Base-by-base conservation (phyloP, 805 yeast species). In the Myxozyma udenii region DNA sequence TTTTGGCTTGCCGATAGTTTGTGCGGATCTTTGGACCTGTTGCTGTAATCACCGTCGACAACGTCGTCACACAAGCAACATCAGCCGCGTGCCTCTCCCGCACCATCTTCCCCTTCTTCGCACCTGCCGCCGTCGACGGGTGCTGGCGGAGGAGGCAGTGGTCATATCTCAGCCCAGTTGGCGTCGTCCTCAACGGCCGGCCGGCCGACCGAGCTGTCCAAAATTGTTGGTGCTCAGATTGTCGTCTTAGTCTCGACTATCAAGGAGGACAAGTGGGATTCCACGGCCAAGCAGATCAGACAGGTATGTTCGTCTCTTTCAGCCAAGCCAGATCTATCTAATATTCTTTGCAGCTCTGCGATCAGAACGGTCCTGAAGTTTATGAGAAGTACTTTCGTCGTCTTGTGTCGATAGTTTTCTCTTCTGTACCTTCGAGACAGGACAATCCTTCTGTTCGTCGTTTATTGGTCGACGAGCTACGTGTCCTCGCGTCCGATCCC, bases 171-270 rank as follows among this genome's bases (percentile, higher is more conserved):
- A 22, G 18, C 46, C 37, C 16, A n/a, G 51, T 48, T 36, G 53
- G 55, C 49, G 30, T 44, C 49, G 6, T 38, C 46, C 30, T 35
- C 22, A 33, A 39, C 40, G n/a, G 45, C 46, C 32, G 41, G 24
- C 45, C 59, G 59, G 14, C 56, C 56, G 25, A 45, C 59, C n/a
- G 59, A 55, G 47, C 42, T 55, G 28, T 55, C 59, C 36, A 62
- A 57, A 62, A 77, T 78, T 46, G 67, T 75, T 41, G 63, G 74
- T 51, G 75, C 80, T 32, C 87, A 83, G 66, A 63, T 83, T 38
- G 72, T 78, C 18, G 71, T 82, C 44, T 67, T 81, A 44, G 68
- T 77, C 44, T 69, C 78, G 35, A 74, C 78, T 21, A 67, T 76
- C 55, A 65, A 71, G 28, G 66, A 67, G 22, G 66, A 67, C 21